Evolutionary conservation across 805 yeast species (phyloP), one percentile per base, ranked within the genome.

Genomic region (Kuraishia borneana): DNA sequence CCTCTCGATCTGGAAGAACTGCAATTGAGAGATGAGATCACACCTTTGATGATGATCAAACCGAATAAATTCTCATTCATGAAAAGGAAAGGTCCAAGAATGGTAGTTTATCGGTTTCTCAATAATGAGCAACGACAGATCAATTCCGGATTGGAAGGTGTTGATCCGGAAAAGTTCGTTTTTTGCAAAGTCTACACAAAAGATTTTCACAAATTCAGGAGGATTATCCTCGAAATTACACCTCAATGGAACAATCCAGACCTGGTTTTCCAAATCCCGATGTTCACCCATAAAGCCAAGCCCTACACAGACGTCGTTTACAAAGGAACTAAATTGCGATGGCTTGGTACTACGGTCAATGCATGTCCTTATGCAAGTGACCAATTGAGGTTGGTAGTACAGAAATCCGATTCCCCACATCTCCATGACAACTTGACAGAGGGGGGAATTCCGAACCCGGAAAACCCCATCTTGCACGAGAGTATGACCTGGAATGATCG

Each of bases 281-380:
- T 41, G 39, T 41, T 41, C 28, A 37, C 36, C 14, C 39, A 37
- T 21, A 22, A 40, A 7, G 34, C 37, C n/a, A 41, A 41, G 17
- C 45, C 45, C 4, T 41, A 37, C 31, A 36, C 42, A 13, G 45
- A 41, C 26, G 17, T 38, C 9, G 22, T 41, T 12, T 41, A 41
- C 32, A 39, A 37, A 29, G 32, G 33, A 5, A 39, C 42, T n/a
- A 35, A 28, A 25, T 33, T 41, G 17, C 34, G 45, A 14, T 39
- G 41, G 34, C 41, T 41, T 9, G 45, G 45, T 12, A 41, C 42
- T 2, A 31, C 41, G 7, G 40, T 39, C n/a, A 10, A 31, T 9
- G 36, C 37, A 4, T 31, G 37, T 6, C 33, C 34, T 12, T 37
- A 36, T 26, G 41, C 41, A 3, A 37, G 39, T 26, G 18, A 36